phyloP scores from a whole-genome alignment of 305 asterid genomes.

The Fraxinus sp. region DNA sequence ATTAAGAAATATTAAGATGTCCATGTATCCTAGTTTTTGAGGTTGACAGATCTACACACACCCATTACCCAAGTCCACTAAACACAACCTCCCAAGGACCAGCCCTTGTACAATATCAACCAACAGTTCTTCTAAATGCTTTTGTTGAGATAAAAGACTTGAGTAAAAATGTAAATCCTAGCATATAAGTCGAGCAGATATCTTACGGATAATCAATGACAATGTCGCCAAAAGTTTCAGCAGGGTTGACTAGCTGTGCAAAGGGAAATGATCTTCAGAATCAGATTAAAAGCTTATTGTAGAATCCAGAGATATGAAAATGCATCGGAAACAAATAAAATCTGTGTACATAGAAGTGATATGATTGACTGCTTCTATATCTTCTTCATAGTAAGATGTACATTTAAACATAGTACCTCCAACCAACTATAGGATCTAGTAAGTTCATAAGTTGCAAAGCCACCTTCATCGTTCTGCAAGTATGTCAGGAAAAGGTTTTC shows the following conservation, averaged over 20 bases:
- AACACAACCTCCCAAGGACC: not conserved
- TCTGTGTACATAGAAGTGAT: conserved; percentile 12
- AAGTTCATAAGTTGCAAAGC: conserved; percentile 93
- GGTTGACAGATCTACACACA: not conserved
- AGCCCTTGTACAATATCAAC: not conserved
- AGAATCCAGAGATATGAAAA: not conserved
- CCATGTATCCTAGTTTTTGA: not conserved
- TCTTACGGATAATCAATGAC: conserved; percentile 98
- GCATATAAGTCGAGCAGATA: conserved; percentile 12
- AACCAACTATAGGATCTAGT: conserved; percentile 96
- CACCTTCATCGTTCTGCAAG: conserved; percentile 70
- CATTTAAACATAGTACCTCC: conserved; percentile 60
- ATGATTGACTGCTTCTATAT: not conserved
- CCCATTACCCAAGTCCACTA: not conserved
- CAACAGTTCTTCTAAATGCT: conserved; percentile 11
- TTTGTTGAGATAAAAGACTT: not conserved
- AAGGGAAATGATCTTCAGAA: conserved; percentile 21
- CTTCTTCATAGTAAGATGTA: not conserved
- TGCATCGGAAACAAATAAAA: conserved; percentile 15
- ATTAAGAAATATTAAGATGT: not conserved
- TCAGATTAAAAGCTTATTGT: conserved; percentile 20
- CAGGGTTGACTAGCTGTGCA: conserved; percentile 90
- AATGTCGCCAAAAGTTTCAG: conserved; percentile 98
- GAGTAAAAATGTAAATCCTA: conserved; percentile 8
- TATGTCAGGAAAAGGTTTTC: conserved; percentile 28